Conservation (phyloP, 2,329 filamentous ascomycete species). For the Phyllosticta citribraziliensis region DNA sequence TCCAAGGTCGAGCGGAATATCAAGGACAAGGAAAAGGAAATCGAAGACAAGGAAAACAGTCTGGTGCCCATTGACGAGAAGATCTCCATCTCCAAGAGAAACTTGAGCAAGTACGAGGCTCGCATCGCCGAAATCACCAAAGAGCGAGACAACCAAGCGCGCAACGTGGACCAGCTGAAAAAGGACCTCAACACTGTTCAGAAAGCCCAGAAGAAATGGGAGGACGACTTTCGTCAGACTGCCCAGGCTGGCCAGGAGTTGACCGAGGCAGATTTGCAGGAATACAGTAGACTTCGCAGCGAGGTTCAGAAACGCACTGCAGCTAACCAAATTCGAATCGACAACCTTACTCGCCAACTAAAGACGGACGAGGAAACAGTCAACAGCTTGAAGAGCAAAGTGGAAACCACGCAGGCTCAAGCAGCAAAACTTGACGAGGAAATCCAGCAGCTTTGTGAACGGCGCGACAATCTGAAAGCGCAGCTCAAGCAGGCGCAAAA, state of each 20-base stretch:
- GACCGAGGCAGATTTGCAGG: slow-evolving; percentile 74
- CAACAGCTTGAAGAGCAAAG: slow-evolving; percentile 78
- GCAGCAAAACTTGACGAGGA: slow-evolving; percentile 67
- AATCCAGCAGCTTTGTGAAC: slow-evolving; percentile 56
- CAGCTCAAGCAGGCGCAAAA: slow-evolving; percentile 56
- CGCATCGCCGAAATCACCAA: slow-evolving; percentile 63
- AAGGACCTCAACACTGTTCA: slow-evolving; percentile 77
- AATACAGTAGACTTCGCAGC: slow-evolving; percentile 76
- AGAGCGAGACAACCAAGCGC: slow-evolving; percentile 63
- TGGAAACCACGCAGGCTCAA: slow-evolving; percentile 66
- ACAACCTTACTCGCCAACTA: slow-evolving; percentile 76
- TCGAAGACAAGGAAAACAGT: slow-evolving; percentile 76
- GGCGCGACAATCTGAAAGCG: slow-evolving; percentile 53
- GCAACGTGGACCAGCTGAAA: slow-evolving; percentile 61
- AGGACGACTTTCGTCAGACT: slow-evolving; percentile 74
- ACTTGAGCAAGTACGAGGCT: slow-evolving; percentile 57
- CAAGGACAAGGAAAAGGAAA: slow-evolving; percentile 72
- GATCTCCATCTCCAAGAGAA: slow-evolving; percentile 64
- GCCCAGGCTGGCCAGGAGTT: slow-evolving; percentile 80
- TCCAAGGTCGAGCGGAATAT: slow-evolving; percentile 76
- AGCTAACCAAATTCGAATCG: slow-evolving; percentile 69
- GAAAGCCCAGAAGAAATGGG: slow-evolving; percentile 81
- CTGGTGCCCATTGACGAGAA: slow-evolving; percentile 90
- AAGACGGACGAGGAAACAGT: slow-evolving; percentile 89
- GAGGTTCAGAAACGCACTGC: slow-evolving; percentile 79